These are phyloP conservation scores for Russula virescens DNA, from an alignment of 768 basidiomycete genomes.

Conservation along the genomic window DNA sequence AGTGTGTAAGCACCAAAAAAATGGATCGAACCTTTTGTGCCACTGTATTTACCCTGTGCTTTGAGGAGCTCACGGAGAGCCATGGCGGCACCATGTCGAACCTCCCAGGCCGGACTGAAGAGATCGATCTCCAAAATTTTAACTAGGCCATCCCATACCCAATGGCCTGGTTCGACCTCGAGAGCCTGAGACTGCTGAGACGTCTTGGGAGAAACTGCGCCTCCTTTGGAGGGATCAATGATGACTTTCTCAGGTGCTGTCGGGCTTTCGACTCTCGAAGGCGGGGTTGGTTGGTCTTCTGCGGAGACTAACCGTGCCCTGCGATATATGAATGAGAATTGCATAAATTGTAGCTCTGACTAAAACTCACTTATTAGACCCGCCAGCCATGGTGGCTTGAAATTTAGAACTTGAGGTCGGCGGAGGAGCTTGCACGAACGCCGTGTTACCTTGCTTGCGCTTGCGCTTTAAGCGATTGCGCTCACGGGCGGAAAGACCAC, in stretches of 20 bases:
- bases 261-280: conserved; percentile 56
- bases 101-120: conserved; percentile 86
- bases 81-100: conserved; percentile 89
- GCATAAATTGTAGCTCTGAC: neutral
- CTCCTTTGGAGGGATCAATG: conserved; percentile 78
- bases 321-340: neutral
- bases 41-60: conserved; percentile 73
- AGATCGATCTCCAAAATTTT: conserved; percentile 77
- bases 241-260: conserved; percentile 59
- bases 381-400: conserved; percentile 48
- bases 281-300: conserved; percentile 45
- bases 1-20: neutral
- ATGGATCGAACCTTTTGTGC: conserved; percentile 59
- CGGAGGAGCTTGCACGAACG: conserved; percentile 67
- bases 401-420: conserved; percentile 58
- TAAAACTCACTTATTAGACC: conserved; percentile 50
- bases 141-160: conserved; percentile 85
- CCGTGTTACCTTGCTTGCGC: conserved; percentile 79
- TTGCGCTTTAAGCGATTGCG: conserved; percentile 93
- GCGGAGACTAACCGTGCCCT: conserved; percentile 72
- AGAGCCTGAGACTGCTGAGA: conserved; percentile 74
- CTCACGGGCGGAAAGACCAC: conserved; percentile 81
- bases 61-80: conserved; percentile 85
- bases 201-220: conserved; percentile 73
- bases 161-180: conserved; percentile 65